Conservation (phyloP, 1,284 basidiomycete genomes). For the Vanrija pseudolonga region DNA sequence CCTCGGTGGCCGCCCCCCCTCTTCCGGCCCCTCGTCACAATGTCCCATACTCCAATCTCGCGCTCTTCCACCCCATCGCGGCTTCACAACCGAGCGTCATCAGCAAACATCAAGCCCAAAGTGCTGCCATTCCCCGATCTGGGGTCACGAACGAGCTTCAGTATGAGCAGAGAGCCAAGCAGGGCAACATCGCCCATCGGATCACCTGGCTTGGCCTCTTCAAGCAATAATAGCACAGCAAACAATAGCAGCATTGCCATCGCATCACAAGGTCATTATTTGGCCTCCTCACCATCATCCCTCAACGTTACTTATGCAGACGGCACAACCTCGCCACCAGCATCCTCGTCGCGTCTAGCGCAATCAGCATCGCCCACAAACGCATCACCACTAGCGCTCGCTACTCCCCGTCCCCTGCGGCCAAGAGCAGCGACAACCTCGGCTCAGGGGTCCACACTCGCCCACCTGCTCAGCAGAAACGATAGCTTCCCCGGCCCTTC, state of each 20-base stretch:
- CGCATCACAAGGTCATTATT: no score
- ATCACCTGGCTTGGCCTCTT: background rate
- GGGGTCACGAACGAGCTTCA: constrained; percentile 2
- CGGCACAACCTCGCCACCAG: no score
- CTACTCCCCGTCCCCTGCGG: background rate
- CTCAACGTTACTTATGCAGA: no score
- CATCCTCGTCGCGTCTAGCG: background rate
- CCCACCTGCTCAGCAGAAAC: no score
- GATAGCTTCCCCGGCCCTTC: no score
- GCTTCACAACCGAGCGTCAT: constrained; percentile 2
- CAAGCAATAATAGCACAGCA: no score
- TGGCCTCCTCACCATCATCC: no score
- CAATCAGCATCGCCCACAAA: background rate
- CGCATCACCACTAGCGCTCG: background rate
- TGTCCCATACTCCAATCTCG: constrained; percentile 8
- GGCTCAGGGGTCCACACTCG: no score
- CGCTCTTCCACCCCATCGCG: constrained; percentile 17
- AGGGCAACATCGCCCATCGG: constrained; percentile 5
- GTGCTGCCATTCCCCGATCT: constrained; percentile 21
- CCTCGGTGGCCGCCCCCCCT: background rate
- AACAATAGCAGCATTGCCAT: no score
- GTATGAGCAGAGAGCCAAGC: constrained; percentile 11
- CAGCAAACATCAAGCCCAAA: constrained; percentile 12
- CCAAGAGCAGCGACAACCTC: background rate
- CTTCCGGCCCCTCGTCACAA: no score